A percentile compares a stretch with the other conserved stretches of the same genome.
These are phyloP conservation scores for Parachlorella kessleri DNA, from an alignment of 139 green algal species.

Conservation along the genomic window DNA sequence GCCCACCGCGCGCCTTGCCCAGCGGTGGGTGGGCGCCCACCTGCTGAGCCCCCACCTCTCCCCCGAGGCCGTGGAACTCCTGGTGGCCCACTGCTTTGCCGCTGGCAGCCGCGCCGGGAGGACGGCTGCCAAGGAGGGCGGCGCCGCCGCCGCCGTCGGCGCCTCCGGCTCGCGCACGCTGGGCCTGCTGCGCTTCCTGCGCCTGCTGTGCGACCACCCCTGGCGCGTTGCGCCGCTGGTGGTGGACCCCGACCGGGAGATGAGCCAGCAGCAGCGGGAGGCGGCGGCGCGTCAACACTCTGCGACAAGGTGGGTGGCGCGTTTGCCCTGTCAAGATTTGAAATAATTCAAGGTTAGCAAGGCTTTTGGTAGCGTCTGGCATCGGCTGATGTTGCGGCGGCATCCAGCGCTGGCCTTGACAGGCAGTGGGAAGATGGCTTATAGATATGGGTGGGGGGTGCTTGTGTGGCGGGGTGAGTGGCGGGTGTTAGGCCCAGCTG, in stretches of 20 bases:
- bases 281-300: slow-evolving; percentile 11
- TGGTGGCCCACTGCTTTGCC: slow-evolving; percentile 61
- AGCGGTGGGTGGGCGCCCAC: slow-evolving; percentile 70
- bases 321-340: too few species aligned
- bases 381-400: too few species aligned
- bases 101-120: background rate
- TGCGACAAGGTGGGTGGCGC: background rate
- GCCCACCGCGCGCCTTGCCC: slow-evolving; percentile 54
- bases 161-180: slow-evolving; percentile 34
- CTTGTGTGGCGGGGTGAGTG: background rate
- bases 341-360: too few species aligned
- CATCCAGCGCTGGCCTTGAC: too few species aligned
- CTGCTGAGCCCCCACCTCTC: slow-evolving; percentile 51
- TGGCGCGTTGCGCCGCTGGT: slow-evolving; percentile 67
- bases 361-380: too few species aligned
- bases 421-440: too few species aligned
- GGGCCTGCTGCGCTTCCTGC: slow-evolving; percentile 78
- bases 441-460: background rate
- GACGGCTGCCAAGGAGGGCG: too few species aligned
- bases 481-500: too few species aligned
- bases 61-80: slow-evolving; percentile 72
- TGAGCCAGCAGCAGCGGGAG: slow-evolving; percentile 29
- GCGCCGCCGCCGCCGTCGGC: background rate
- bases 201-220: slow-evolving; percentile 63
- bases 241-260: slow-evolving; percentile 58